Evolutionary conservation across 768 basidiomycete genomes (phyloP).

Genomic region (Pseudohyphozyma bogoriensis): DNA sequence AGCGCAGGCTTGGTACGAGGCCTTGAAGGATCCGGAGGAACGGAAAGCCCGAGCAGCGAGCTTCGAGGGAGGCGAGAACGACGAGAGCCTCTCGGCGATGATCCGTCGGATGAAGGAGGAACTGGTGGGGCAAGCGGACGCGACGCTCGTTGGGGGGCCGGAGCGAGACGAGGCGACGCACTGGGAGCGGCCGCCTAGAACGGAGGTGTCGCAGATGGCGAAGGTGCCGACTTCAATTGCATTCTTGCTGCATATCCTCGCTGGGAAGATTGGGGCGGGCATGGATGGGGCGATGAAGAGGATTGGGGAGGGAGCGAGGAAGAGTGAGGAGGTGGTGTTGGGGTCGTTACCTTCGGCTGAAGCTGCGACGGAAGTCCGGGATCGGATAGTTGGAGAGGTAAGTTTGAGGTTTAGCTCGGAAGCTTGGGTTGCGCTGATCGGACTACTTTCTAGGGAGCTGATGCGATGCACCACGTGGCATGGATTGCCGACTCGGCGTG

Average conservation of each 20-base stretch:
- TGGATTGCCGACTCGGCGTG: not conserved
- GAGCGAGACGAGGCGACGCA: not conserved
- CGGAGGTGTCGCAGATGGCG: not conserved
- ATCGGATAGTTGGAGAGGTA: not conserved
- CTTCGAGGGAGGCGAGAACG: not conserved
- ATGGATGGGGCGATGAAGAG: not conserved
- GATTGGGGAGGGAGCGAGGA: not conserved
- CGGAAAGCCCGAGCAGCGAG: not conserved
- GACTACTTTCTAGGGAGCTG: not conserved
- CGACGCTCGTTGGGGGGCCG: not conserved
- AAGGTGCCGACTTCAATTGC: not conserved
- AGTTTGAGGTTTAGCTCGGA: not conserved
- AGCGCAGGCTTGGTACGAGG: conserved; percentile 7
- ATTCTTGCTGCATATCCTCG: conserved; percentile 14
- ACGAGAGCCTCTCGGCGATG: not conserved
- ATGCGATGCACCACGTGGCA: not conserved
- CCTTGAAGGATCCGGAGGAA: not conserved
- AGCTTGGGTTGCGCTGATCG: not conserved
- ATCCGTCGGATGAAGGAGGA: conserved; percentile 10
- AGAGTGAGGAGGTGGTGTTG: not conserved
- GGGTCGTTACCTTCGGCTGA: not conserved
- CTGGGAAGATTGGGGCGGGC: not conserved
- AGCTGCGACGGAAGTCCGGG: not conserved
- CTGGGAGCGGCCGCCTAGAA: not conserved
- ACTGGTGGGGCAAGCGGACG: conserved; percentile 1